Evolutionary conservation across 2,329 filamentous ascomycete species (phyloP).

Genomic region (Huntiella abstrusa): DNA sequence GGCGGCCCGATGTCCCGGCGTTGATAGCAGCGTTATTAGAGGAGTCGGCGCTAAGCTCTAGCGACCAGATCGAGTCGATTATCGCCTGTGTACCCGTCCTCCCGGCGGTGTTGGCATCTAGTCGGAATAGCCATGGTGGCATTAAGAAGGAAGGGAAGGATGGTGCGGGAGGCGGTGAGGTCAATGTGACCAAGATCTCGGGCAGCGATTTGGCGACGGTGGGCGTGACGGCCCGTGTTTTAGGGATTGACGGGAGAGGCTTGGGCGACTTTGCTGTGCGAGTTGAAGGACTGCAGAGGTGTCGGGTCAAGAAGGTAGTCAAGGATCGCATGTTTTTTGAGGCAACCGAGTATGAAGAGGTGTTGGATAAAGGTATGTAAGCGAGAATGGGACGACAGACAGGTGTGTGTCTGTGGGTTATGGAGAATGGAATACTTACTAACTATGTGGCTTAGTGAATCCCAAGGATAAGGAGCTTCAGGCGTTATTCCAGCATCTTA

Average conservation of each 20-base stretch:
- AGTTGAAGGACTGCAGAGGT: constrained; percentile 67
- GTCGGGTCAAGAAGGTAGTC: constrained; percentile 53
- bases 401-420: background rate
- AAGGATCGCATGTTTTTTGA: constrained; percentile 77
- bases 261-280: constrained; percentile 63
- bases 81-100: constrained; percentile 76
- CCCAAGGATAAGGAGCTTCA: constrained; percentile 39
- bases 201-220: constrained; percentile 64
- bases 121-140: constrained; percentile 32
- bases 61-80: constrained; percentile 44
- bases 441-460: constrained; percentile 9
- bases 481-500: constrained; percentile 60
- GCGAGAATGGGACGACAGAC: constrained; percentile 14
- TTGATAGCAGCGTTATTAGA: constrained; percentile 74
- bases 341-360: constrained; percentile 47
- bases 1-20: constrained; percentile 73
- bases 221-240: constrained; percentile 65
- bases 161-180: constrained; percentile 20
- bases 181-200: constrained; percentile 39
- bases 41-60: constrained; percentile 47
- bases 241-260: constrained; percentile 53
- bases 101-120: constrained; percentile 49
- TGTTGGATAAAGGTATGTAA: constrained; percentile 50
- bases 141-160: constrained; percentile 45
- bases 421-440: too few species aligned